These are phyloP conservation scores for Coffea canephora DNA, from an alignment of 257 asterid species.

Conservation along the genomic window DNA sequence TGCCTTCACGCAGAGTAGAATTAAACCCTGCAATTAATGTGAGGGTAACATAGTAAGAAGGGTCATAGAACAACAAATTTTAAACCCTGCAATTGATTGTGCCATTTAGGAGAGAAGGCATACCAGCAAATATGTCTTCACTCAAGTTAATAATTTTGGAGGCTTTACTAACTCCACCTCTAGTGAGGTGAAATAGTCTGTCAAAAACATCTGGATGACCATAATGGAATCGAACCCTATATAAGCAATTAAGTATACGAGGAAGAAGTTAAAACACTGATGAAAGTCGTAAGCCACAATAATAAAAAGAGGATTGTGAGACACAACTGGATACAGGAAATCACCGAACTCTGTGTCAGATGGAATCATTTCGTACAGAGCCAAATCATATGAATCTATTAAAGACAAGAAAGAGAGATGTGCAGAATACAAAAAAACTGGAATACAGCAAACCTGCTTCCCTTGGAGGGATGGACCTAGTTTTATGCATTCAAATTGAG, in stretches of 20 bases:
- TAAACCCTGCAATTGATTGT: neutral
- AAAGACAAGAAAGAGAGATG: too few species aligned
- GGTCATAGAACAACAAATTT: neutral
- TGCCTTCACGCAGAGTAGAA: slow-evolving; percentile 97
- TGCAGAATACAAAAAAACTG: too few species aligned
- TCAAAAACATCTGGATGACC: slow-evolving; percentile 99
- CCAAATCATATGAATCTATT: too few species aligned
- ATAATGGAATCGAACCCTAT: slow-evolving; percentile 97
- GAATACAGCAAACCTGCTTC: too few species aligned
- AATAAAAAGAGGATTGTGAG: neutral
- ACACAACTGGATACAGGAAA: neutral
- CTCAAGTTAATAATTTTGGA: slow-evolving; percentile 89
- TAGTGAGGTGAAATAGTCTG: slow-evolving; percentile 89
- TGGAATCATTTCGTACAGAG: too few species aligned
- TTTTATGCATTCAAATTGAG: too few species aligned
- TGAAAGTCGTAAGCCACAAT: neutral
- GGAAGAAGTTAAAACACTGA: neutral
- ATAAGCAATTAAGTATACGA: slow-evolving; percentile 8
- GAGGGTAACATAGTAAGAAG: neutral
- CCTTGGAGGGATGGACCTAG: too few species aligned
- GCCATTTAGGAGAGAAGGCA: slow-evolving; percentile 6
- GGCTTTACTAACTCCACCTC: slow-evolving; percentile 98
- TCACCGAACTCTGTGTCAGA: neutral
- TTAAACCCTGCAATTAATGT: slow-evolving; percentile 62
- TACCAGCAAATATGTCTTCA: slow-evolving; percentile 98